phyloP scores from a whole-genome alignment of 2,329 filamentous ascomycete genomes.

The Ceratocystis lukuohia region DNA sequence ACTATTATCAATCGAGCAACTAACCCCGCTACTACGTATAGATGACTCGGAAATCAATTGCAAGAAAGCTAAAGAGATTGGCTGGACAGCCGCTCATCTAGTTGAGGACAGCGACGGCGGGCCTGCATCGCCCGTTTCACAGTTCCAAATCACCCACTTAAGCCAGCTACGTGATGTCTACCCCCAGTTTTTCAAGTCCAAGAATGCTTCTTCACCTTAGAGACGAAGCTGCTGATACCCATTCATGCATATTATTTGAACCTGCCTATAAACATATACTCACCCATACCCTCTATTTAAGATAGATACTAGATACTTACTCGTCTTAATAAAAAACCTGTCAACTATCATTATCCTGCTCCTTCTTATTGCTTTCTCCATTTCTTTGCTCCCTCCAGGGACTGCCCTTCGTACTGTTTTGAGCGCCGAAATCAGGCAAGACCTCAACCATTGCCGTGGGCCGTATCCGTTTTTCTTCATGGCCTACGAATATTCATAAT shows the following conservation, averaged over 20 bases:
- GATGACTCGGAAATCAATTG: conserved; percentile 85
- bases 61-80: conserved; percentile 58
- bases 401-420: not conserved
- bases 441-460: not conserved
- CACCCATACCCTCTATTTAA: not conserved
- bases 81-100: conserved; percentile 78
- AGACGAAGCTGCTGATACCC: not conserved
- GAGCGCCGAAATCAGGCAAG: not conserved
- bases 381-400: not conserved
- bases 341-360: not conserved
- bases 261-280: not conserved
- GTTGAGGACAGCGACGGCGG: conserved; percentile 59
- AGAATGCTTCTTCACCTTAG: not conserved
- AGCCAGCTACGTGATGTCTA: conserved; percentile 64
- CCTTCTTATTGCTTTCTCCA: not conserved
- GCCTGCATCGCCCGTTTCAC: conserved; percentile 51
- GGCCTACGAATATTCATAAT: conserved; percentile 47
- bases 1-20: not conserved
- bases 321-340: not conserved
- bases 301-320: not conserved
- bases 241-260: not conserved
- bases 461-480: conserved; percentile 27
- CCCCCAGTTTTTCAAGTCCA: conserved; percentile 69
- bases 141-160: conserved; percentile 62
- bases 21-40: conserved; percentile 25